Conservation (phyloP, 2,329 filamentous ascomycete genomes). For the Diaporthe helianthi region DNA sequence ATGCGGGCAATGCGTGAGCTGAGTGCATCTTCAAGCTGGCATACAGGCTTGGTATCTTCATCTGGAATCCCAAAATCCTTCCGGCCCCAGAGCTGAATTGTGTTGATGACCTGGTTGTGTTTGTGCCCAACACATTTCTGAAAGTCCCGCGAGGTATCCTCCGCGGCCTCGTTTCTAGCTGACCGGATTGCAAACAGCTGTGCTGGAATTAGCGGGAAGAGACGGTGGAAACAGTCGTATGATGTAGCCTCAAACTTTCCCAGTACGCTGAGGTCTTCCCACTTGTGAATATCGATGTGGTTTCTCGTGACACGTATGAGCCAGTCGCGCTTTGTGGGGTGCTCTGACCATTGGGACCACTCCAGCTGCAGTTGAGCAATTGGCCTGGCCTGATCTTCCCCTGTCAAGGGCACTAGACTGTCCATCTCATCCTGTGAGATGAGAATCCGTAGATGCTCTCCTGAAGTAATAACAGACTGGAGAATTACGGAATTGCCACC, state of each 20-base stretch:
- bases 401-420: background rate
- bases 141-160: background rate
- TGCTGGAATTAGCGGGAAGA: background rate
- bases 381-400: background rate
- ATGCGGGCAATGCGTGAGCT: conserved; percentile 69
- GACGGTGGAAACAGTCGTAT: background rate
- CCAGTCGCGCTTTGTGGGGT: background rate
- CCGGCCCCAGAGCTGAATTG: background rate
- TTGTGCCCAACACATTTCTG: background rate
- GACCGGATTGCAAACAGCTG: background rate
- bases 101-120: background rate
- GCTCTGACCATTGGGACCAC: background rate
- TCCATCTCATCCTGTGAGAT: background rate
- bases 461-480: background rate
- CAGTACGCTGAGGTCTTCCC: background rate
- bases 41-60: background rate
- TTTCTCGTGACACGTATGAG: background rate
- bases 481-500: background rate
- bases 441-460: background rate
- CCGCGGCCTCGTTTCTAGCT: background rate
- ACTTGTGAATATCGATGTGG: background rate
- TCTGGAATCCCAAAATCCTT: background rate
- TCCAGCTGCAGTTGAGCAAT: background rate
- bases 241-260: background rate
- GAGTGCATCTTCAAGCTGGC: background rate